A percentile compares a stretch with the other conserved stretches of the same genome.
Conservation (phyloP, 2,329 filamentous ascomycete species). For the Domatiomyces catenatus region DNA sequence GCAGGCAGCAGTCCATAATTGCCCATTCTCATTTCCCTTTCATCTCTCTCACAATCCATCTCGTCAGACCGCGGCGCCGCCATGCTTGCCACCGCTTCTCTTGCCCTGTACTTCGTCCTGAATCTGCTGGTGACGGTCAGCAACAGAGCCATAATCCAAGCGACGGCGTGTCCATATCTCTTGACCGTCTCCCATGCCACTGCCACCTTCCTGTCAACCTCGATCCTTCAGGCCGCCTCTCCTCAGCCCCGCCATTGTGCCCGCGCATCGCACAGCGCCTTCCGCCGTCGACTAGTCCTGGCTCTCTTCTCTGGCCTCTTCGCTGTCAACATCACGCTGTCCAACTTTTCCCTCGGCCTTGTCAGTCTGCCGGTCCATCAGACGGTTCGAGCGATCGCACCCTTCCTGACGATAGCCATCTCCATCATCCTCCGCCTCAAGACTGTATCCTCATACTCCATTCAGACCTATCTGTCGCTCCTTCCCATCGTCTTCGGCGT, state of each 20-base stretch:
- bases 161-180: conserved; percentile 4
- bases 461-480: conserved; percentile 43
- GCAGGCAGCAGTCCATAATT: neutral
- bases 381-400: conserved; percentile 8
- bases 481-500: conserved; percentile 47
- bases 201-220: conserved; percentile 3
- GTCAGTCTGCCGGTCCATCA: conserved; percentile 9
- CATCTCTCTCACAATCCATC: neutral
- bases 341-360: conserved; percentile 7
- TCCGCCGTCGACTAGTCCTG: conserved; percentile 1
- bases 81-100: neutral
- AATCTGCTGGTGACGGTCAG: conserved; percentile 9
- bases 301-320: conserved; percentile 8
- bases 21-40: neutral
- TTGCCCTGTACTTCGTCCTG: conserved; percentile 5
- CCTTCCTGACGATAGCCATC: conserved; percentile 35
- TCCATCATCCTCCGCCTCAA: conserved; percentile 12
- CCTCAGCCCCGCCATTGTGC: neutral
- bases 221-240: neutral
- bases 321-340: conserved; percentile 9
- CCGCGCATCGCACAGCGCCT: neutral
- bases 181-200: conserved; percentile 6
- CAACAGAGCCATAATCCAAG: conserved; percentile 4
- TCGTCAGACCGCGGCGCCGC: neutral
- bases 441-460: conserved; percentile 41